A percentile compares a stretch with the other conserved stretches of the same genome.
Conservation (phyloP, 31 red algal genomes). For the Porphyra umbilicalis region DNA sequence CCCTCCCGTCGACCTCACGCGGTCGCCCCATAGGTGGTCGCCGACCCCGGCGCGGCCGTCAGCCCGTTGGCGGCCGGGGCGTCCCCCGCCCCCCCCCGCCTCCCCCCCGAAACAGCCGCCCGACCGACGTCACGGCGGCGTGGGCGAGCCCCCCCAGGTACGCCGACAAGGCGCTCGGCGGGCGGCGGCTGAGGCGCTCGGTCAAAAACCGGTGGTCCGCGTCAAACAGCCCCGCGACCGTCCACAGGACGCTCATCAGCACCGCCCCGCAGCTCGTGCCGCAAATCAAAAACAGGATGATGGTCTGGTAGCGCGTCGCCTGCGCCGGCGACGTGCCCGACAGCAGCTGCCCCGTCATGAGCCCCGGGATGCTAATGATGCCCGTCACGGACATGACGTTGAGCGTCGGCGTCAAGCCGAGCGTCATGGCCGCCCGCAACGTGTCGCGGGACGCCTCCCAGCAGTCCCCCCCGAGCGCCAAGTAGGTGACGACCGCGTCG, state of each 20-base stretch:
- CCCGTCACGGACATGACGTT: slow-evolving; percentile 62
- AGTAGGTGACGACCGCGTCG: slow-evolving; percentile 31
- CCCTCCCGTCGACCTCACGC: too few species aligned
- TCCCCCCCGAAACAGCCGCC: too few species aligned
- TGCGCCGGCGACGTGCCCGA: slow-evolving; percentile 43
- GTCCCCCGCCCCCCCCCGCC: too few species aligned
- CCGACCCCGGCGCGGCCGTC: too few species aligned
- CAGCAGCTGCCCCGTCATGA: slow-evolving; percentile 76
- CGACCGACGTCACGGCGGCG: too few species aligned
- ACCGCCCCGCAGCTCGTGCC: slow-evolving; percentile 29
- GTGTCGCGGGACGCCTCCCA: slow-evolving; percentile 44
- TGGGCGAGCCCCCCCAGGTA: not conserved
- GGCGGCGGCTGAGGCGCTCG: slow-evolving; percentile 8
- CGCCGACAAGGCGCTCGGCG: not conserved
- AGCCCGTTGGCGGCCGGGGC: too few species aligned
- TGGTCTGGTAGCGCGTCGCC: slow-evolving; percentile 69
- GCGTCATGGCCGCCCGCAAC: slow-evolving; percentile 25
- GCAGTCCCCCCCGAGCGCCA: slow-evolving; percentile 47
- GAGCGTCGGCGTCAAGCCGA: slow-evolving; percentile 52
- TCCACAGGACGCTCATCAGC: slow-evolving; percentile 19
- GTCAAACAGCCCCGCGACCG: slow-evolving; percentile 27
- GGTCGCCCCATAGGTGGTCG: too few species aligned
- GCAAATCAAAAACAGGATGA: slow-evolving; percentile 53
- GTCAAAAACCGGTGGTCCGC: slow-evolving; percentile 22
- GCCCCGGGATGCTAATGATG: slow-evolving; percentile 63